phyloP scores from a whole-genome alignment of 805 yeast genomes.

The Cyberlindnera meyerae region DNA sequence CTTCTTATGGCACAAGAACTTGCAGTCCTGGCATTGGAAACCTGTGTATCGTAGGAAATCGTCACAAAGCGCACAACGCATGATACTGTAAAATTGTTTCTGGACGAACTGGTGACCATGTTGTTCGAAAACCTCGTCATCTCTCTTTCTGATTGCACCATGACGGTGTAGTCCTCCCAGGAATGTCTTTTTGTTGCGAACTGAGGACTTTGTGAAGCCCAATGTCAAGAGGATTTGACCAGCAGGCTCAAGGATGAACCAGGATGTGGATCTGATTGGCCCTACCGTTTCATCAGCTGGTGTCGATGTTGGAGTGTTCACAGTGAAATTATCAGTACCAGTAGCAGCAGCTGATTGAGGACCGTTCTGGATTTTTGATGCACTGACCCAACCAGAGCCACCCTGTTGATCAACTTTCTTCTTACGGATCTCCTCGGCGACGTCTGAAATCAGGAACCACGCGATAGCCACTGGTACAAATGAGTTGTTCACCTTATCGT shows the following conservation, averaged over 20 bases:
- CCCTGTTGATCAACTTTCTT: conserved; percentile 77
- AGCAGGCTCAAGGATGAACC: conserved; percentile 92
- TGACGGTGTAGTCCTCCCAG: conserved; percentile 83
- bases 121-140: conserved; percentile 82
- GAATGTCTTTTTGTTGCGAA: conserved; percentile 39
- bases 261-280: conserved; percentile 54
- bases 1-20: conserved; percentile 73
- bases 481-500: conserved; percentile 57
- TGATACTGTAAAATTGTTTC: conserved; percentile 90
- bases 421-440: conserved; percentile 92
- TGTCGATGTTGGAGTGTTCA: conserved; percentile 13
- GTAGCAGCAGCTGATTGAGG: conserved; percentile 14
- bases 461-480: conserved; percentile 84
- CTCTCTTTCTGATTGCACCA: conserved; percentile 94
- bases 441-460: conserved; percentile 87
- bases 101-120: conserved; percentile 97
- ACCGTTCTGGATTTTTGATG: conserved; percentile 43
- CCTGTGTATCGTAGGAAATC: conserved; percentile 89
- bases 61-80: conserved; percentile 97
- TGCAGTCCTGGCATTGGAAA: conserved; percentile 81
- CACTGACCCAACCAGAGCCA: conserved; percentile 86
- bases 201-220: conserved; percentile 69
- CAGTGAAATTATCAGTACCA: conserved; percentile 24
- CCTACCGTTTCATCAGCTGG: conserved; percentile 15
- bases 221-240: conserved; percentile 81